Conservation (phyloP, 495 filamentous ascomycete genomes). For the Opeltia flavorubescens region DNA sequence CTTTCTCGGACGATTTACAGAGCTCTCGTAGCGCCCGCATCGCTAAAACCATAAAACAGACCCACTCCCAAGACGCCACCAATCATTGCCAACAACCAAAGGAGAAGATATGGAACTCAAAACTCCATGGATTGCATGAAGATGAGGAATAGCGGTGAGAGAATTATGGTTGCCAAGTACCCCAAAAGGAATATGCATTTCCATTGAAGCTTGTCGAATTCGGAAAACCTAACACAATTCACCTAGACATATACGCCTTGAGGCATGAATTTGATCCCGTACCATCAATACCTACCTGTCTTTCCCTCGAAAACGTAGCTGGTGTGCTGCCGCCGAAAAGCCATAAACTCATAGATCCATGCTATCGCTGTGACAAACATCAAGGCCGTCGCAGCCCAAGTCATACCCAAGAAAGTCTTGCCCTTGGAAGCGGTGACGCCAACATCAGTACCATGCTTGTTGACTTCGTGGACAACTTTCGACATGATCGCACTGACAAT, state of each 20-base stretch:
- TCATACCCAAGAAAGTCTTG: constrained; percentile 41
- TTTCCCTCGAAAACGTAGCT: constrained; percentile 1
- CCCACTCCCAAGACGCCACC: too few relatives aligned
- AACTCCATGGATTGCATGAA: too few relatives aligned
- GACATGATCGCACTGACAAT: constrained; percentile 46
- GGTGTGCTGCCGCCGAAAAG: constrained; percentile 3
- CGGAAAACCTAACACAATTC: too few relatives aligned
- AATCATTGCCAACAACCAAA: too few relatives aligned
- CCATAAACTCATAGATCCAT: constrained; percentile 23
- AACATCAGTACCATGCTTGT: constrained; percentile 40
- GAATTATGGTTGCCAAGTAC: too few relatives aligned
- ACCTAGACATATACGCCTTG: too few relatives aligned
- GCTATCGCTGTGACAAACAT: constrained; percentile 29
- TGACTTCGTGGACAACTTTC: constrained; percentile 42
- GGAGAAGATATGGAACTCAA: too few relatives aligned
- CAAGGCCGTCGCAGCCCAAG: constrained; percentile 41
- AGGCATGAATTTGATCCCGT: not conserved
- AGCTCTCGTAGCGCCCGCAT: too few relatives aligned
- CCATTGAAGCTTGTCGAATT: too few relatives aligned
- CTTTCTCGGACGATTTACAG: not conserved
- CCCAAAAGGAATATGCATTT: too few relatives aligned
- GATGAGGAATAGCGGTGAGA: too few relatives aligned
- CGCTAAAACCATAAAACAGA: too few relatives aligned
- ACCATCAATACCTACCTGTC: not conserved
- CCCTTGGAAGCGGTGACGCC: constrained; percentile 40